These are phyloP conservation scores for Penicillium sp. DNA, from an alignment of 2,329 filamentous ascomycete species.

Conservation along the genomic window DNA sequence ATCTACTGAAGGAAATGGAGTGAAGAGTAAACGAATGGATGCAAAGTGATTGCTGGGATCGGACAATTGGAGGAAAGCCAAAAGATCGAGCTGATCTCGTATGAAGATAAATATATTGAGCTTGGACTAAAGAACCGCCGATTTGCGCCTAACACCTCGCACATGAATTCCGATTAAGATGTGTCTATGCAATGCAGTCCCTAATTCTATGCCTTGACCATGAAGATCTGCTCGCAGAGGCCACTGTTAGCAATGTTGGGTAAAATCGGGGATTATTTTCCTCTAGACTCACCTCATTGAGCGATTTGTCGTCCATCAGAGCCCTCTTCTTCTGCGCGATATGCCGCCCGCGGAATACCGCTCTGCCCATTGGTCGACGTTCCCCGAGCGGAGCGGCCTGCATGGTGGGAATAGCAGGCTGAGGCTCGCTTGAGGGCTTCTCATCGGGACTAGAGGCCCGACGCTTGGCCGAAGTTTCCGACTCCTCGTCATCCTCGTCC, in stretches of 20 bases:
- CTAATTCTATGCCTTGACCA: conserved; percentile 25
- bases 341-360: conserved; percentile 75
- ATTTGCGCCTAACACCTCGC: conserved; percentile 8
- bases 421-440: conserved; percentile 26
- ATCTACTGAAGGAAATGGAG: neutral
- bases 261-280: neutral
- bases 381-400: conserved; percentile 51
- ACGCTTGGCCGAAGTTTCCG: neutral
- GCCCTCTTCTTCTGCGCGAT: conserved; percentile 88
- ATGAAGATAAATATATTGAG: neutral
- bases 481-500: conserved; percentile 29
- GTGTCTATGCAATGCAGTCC: conserved; percentile 10
- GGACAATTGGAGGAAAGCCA: neutral
- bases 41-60: neutral
- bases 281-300: conserved; percentile 72
- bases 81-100: neutral
- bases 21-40: neutral
- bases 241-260: neutral
- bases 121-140: neutral
- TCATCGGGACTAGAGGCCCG: neutral
- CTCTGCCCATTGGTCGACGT: conserved; percentile 59
- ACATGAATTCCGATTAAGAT: conserved; percentile 1
- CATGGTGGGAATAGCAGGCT: conserved; percentile 39
- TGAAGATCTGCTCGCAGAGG: conserved; percentile 24
- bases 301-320: conserved; percentile 73